Evolutionary conservation across 768 basidiomycete genomes (phyloP).

Genomic region (Serpula lacrymans): DNA sequence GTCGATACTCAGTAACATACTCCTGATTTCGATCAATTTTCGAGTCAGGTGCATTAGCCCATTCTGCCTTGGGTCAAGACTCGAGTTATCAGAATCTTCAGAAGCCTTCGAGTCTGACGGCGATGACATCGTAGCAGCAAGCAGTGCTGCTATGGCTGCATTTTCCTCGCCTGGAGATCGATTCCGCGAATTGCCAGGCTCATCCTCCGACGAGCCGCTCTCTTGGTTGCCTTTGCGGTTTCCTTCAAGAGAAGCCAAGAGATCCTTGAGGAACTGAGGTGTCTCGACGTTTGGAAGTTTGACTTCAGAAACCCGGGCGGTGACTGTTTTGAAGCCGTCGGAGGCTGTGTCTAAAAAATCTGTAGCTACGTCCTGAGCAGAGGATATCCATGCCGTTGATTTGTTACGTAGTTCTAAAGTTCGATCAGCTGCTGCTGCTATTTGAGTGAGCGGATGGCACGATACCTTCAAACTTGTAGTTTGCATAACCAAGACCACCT

Average conservation of each 20-base stretch:
- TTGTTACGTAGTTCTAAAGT: conserved; percentile 71
- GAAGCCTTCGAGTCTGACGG: conserved; percentile 56
- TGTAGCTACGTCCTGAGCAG: conserved; percentile 67
- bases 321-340: conserved; percentile 59
- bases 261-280: conserved; percentile 66
- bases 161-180: conserved; percentile 52
- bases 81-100: conserved; percentile 26
- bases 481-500: conserved; percentile 89
- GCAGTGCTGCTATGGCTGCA: conserved; percentile 66
- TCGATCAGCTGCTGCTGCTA: conserved; percentile 1
- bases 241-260: conserved; percentile 37
- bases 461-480: conserved; percentile 93
- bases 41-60: conserved; percentile 90
- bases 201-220: conserved; percentile 29
- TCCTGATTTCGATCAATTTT: conserved; percentile 94
- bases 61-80: conserved; percentile 56
- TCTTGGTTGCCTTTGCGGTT: conserved; percentile 30
- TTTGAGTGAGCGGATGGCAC: conserved; percentile 1
- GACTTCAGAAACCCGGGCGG: conserved; percentile 56
- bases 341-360: conserved; percentile 72
- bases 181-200: conserved; percentile 34
- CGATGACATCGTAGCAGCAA: conserved; percentile 76
- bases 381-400: conserved; percentile 61
- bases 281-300: conserved; percentile 55
- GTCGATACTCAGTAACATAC: conserved; percentile 93